phyloP scores from a whole-genome alignment of 2,329 filamentous ascomycete genomes.

The Exutisphaerella laricina region DNA sequence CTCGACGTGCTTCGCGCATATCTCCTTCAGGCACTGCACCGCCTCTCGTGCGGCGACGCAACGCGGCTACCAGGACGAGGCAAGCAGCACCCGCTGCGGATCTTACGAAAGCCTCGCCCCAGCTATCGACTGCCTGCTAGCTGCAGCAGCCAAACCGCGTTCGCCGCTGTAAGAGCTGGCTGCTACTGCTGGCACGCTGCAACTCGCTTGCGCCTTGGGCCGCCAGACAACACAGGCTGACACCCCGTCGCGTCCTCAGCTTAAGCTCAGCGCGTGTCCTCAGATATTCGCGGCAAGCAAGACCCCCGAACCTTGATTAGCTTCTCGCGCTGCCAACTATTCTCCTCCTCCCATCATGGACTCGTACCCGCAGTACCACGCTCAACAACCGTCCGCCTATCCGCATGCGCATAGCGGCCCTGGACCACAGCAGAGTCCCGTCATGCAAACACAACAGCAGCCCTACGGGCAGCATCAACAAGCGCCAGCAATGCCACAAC shows the following conservation, averaged over 20 bases:
- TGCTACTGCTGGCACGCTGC: conserved; percentile 5
- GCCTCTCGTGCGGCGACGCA: conserved; percentile 11
- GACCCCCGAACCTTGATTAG: conserved; percentile 20
- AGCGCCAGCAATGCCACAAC: conserved; percentile 53
- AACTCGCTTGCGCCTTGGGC: conserved; percentile 15
- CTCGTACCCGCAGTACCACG: conserved; percentile 44
- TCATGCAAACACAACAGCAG: conserved; percentile 65
- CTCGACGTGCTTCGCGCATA: conserved; percentile 6
- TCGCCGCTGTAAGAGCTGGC: conserved; percentile 1
- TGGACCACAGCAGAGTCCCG: conserved; percentile 60
- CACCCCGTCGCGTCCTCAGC: conserved; percentile 18
- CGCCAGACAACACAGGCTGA: conserved; percentile 20
- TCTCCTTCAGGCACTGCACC: conserved; percentile 9
- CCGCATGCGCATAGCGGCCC: conserved; percentile 36
- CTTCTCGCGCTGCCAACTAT: conserved; percentile 10
- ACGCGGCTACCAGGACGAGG: conserved; percentile 3
- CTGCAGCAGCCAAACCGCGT: conserved; percentile 13
- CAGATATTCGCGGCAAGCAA: conserved; percentile 8
- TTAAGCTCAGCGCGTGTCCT: conserved; percentile 12
- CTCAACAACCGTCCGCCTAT: conserved; percentile 37
- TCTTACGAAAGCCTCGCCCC: conserved; percentile 15
- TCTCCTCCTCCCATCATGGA: conserved; percentile 38
- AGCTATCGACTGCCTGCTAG: conserved; percentile 8
- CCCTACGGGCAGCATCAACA: conserved; percentile 50
- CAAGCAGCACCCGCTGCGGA: conserved; percentile 11